These are phyloP conservation scores for Aspergillus calidoustus DNA, from an alignment of 2,329 filamentous ascomycete species.

Conservation along the genomic window DNA sequence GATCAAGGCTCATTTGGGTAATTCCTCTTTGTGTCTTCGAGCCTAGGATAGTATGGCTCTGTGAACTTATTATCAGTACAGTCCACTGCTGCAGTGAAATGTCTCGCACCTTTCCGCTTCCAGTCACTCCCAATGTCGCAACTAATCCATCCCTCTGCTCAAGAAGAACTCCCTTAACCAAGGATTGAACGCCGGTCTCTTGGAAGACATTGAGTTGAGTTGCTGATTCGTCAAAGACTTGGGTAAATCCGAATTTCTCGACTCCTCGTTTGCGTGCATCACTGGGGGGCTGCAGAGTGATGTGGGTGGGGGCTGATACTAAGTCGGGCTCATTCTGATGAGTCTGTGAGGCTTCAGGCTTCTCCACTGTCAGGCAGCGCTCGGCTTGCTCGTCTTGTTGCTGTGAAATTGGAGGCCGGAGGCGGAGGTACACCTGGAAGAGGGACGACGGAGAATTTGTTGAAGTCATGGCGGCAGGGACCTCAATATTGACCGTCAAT, in stretches of 20 bases:
- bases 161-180: slow-evolving; percentile 81
- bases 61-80: slow-evolving; percentile 20
- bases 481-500: slow-evolving; percentile 7
- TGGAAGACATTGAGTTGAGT: slow-evolving; percentile 86
- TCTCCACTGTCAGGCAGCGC: slow-evolving; percentile 79
- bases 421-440: slow-evolving; percentile 88
- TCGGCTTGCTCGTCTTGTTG: slow-evolving; percentile 52
- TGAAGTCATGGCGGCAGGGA: slow-evolving; percentile 41
- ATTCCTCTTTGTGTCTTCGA: slow-evolving; percentile 84
- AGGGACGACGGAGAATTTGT: slow-evolving; percentile 63
- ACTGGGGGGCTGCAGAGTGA: slow-evolving; percentile 78
- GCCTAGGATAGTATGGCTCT: slow-evolving; percentile 96
- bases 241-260: slow-evolving; percentile 93
- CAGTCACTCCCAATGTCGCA: slow-evolving; percentile 90
- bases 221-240: slow-evolving; percentile 86
- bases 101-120: slow-evolving; percentile 85
- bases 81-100: not conserved
- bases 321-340: slow-evolving; percentile 35
- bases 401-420: slow-evolving; percentile 67
- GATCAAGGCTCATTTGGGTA: slow-evolving; percentile 87
- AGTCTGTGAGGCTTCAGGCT: slow-evolving; percentile 40
- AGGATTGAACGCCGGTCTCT: slow-evolving; percentile 71
- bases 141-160: slow-evolving; percentile 87
- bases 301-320: slow-evolving; percentile 62
- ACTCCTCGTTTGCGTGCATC: slow-evolving; percentile 84